phyloP scores from a whole-genome alignment of 352 stramenopile genomes.

The Thraustotheca clavata region DNA sequence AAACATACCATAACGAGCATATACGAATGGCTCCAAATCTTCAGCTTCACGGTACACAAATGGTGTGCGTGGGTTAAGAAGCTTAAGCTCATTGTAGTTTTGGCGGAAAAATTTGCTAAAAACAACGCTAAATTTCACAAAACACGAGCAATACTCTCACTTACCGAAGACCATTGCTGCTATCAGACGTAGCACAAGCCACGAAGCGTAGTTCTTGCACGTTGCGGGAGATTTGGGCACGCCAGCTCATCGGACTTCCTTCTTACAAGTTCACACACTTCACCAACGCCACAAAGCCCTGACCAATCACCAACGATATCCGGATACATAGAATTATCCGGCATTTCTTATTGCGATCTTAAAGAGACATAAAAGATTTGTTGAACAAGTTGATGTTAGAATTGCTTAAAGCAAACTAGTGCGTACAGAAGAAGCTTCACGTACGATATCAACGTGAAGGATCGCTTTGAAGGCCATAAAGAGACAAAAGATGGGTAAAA shows the following conservation, averaged over 20 bases:
- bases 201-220: constrained; percentile 82
- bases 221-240: constrained; percentile 79
- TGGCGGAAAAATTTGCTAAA: constrained; percentile 75
- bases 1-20: constrained; percentile 63
- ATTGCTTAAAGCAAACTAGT: constrained; percentile 20
- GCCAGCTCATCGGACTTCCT: constrained; percentile 61
- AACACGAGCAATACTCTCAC: constrained; percentile 8
- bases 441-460: constrained; percentile 46
- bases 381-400: too few species aligned
- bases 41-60: constrained; percentile 83
- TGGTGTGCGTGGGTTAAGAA: constrained; percentile 75
- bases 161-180: constrained; percentile 71
- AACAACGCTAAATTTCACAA: not conserved
- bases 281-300: constrained; percentile 19
- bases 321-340: not conserved
- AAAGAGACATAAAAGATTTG: not conserved
- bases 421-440: constrained; percentile 31
- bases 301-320: constrained; percentile 10
- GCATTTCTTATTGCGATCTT: not conserved
- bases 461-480: constrained; percentile 42
- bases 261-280: constrained; percentile 2
- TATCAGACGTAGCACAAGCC: constrained; percentile 73
- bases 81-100: constrained; percentile 84
- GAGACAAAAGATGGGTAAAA: constrained; percentile 53
- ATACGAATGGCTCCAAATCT: constrained; percentile 83